A percentile compares a stretch with the other conserved stretches of the same genome.
These are phyloP conservation scores for Torulaspora gathmanii DNA, from an alignment of 805 yeast genomes.

Conservation along the genomic window DNA sequence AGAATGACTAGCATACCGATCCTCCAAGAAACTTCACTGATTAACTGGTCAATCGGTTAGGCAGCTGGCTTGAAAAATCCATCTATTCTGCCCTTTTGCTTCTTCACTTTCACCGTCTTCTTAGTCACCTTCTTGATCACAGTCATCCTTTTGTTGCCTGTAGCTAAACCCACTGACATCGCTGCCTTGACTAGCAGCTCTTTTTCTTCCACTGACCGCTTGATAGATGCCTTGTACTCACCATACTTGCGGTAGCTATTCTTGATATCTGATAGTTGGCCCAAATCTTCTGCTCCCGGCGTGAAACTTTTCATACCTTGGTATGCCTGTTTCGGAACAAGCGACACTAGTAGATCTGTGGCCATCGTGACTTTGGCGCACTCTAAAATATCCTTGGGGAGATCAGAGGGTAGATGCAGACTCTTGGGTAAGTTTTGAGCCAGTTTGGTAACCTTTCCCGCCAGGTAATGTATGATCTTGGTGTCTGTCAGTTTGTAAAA, in stretches of 20 bases:
- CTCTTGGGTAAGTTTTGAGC: conserved; percentile 38
- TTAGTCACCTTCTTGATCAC: conserved; percentile 25
- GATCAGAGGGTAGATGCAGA: conserved; percentile 30
- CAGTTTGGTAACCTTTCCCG: conserved; percentile 38
- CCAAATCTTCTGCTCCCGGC: conserved; percentile 2
- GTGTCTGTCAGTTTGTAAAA: conserved; percentile 43
- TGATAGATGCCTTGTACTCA: conserved; percentile 21
- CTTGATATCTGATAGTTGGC: conserved; percentile 19
- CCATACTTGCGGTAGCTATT: conserved; percentile 35
- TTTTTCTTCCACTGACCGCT: conserved; percentile 23
- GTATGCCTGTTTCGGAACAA: conserved; percentile 45
- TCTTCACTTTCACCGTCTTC: conserved; percentile 32
- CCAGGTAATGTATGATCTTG: conserved; percentile 40
- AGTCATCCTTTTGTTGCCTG: conserved; percentile 14
- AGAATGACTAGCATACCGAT: conserved; percentile 5
- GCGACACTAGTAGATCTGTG: conserved; percentile 42
- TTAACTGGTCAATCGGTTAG: neutral
- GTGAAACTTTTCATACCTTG: conserved; percentile 19
- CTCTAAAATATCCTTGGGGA: conserved; percentile 34
- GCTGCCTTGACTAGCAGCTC: conserved; percentile 33
- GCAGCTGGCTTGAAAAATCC: conserved; percentile 49
- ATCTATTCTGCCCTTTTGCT: conserved; percentile 60
- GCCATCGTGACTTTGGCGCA: conserved; percentile 38
- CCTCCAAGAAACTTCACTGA: neutral
- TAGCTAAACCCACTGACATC: conserved; percentile 28